phyloP scores from a whole-genome alignment of 2,329 filamentous ascomycete genomes.

The Diaporthe eres region DNA sequence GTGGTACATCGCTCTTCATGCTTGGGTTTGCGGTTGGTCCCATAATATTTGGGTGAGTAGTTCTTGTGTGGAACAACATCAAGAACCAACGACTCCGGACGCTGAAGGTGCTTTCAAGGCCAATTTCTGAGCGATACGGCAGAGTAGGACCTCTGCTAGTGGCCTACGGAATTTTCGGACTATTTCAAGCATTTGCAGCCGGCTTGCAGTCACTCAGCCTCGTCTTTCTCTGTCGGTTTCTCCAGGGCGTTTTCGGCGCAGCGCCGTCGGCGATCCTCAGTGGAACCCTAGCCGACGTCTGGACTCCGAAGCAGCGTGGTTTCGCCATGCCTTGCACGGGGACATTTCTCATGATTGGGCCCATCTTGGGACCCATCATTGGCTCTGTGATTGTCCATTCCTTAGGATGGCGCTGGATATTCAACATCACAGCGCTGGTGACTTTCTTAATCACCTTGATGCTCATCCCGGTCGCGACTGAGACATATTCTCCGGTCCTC shows the following conservation, averaged over 20 bases:
- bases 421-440: constrained; percentile 4
- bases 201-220: constrained; percentile 5
- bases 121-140: constrained; percentile 18
- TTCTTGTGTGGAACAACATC: neutral
- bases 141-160: neutral
- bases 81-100: neutral
- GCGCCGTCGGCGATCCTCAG: constrained; percentile 15
- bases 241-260: constrained; percentile 11
- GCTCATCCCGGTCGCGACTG: neutral
- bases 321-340: constrained; percentile 20
- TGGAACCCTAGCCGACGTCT: constrained; percentile 24
- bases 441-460: neutral
- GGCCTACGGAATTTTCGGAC: neutral
- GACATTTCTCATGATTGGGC: neutral
- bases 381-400: constrained; percentile 11
- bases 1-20: constrained; percentile 11
- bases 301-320: constrained; percentile 23
- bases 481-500: constrained; percentile 19
- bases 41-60: constrained; percentile 11
- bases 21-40: constrained; percentile 3
- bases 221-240: constrained; percentile 25
- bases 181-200: constrained; percentile 9
- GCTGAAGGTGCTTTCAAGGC: neutral
- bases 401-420: constrained; percentile 25
- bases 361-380: constrained; percentile 15